Conservation (phyloP, 768 basidiomycete genomes). For the Termitomyces heimii region DNA sequence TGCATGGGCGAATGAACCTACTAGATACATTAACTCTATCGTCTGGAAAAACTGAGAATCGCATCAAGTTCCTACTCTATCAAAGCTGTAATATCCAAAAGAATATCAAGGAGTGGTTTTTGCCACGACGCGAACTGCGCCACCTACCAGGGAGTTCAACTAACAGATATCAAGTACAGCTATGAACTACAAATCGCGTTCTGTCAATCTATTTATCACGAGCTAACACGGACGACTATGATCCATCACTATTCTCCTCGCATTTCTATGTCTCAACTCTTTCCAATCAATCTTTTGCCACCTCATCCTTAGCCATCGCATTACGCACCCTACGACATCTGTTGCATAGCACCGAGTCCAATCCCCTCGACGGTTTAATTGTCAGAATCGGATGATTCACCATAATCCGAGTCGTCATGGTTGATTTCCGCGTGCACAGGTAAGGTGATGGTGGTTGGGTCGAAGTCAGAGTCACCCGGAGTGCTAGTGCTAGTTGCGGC, state of each 20-base stretch:
- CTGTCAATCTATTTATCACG: not conserved
- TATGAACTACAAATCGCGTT: not conserved
- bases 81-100: not conserved
- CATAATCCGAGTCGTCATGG: slow-evolving; percentile 17
- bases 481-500: not conserved
- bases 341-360: not conserved
- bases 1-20: not conserved
- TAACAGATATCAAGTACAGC: not conserved
- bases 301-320: not conserved
- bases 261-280: no score
- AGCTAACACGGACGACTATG: not conserved
- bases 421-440: not conserved
- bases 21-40: not conserved
- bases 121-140: not conserved
- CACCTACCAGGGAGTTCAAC: not conserved
- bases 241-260: not conserved
- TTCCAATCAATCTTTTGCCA: not conserved
- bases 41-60: not conserved
- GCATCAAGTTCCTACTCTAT: no score
- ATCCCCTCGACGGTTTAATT: not conserved
- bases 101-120: not conserved
- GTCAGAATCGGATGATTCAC: slow-evolving; percentile 12
- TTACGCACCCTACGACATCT: not conserved
- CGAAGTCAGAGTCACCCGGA: slow-evolving; percentile 22
- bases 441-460: slow-evolving; percentile 23